Evolutionary conservation across 148 eudicot genomes (phyloP).

Genomic region (Limonium bicolor): DNA sequence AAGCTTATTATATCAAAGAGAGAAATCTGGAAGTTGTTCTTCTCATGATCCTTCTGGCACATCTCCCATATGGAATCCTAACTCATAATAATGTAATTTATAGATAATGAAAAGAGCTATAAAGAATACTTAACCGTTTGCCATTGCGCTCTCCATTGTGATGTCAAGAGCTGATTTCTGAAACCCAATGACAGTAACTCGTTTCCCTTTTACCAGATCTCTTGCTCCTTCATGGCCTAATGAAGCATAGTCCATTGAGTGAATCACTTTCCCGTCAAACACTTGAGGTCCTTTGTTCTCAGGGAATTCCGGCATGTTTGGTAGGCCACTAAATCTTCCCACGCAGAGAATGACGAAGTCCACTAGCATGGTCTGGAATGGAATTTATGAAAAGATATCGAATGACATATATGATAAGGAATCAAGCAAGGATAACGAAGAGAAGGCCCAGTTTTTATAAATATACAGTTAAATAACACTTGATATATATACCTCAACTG

Average conservation of each 20-base stretch:
- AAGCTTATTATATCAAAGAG: no score
- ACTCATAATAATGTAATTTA: no score
- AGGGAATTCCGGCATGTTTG: constrained; percentile 25
- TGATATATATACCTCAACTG: not conserved
- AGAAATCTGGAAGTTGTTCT: no score
- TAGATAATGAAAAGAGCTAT: no score
- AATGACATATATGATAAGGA: not conserved
- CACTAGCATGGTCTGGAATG: constrained; percentile 16
- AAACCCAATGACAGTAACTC: constrained; percentile 21
- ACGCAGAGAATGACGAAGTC: constrained; percentile 30
- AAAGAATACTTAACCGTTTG: no score
- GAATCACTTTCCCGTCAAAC: constrained; percentile 22
- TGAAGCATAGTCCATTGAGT: constrained; percentile 30
- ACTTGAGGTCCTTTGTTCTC: constrained; percentile 9
- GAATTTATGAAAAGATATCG: not conserved
- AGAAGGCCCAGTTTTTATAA: not conserved
- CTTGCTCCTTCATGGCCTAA: constrained; percentile 13
- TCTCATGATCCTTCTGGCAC: no score
- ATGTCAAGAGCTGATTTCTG: constrained; percentile 32
- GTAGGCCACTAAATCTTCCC: constrained; percentile 22
- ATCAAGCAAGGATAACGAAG: no score
- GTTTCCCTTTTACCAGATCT: constrained; percentile 15
- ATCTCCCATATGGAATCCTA: no score
- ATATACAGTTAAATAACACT: not conserved
- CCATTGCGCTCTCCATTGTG: constrained; percentile 14